Percentiles rank a stretch among this genome's conserved stretches.
Evolutionary conservation across 2,329 filamentous ascomycete genomes (phyloP).

Genomic region (Monilinia aucupariae): DNA sequence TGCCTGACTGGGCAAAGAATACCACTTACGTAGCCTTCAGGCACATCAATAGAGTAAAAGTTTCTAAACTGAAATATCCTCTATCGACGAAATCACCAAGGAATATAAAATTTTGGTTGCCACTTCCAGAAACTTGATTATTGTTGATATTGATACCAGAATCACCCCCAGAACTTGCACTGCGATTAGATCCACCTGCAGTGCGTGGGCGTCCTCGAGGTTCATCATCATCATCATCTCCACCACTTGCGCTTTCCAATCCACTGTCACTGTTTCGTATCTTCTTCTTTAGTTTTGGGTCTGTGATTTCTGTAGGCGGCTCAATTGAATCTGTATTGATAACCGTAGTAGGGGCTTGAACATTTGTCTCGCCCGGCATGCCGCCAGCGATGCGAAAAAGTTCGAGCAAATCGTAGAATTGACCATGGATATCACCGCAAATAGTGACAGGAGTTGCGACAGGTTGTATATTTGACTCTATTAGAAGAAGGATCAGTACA

Average conservation of each 20-base stretch:
- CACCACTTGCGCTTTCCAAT: conserved; percentile 44
- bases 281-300: conserved; percentile 82
- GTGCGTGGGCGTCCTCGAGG: conserved; percentile 43
- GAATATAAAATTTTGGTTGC: conserved; percentile 67
- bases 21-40: conserved; percentile 60
- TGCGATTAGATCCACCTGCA: conserved; percentile 40
- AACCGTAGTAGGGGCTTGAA: conserved; percentile 64
- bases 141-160: conserved; percentile 36
- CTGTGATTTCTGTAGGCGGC: conserved; percentile 80
- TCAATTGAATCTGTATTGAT: conserved; percentile 91
- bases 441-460: conserved; percentile 94
- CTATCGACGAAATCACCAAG: conserved; percentile 69
- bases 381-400: conserved; percentile 94
- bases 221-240: conserved; percentile 47
- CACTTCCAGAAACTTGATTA: conserved; percentile 42
- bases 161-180: conserved; percentile 38
- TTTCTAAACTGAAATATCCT: conserved; percentile 69
- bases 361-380: conserved; percentile 79
- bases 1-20: background rate
- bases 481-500: conserved; percentile 22
- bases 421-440: conserved; percentile 96
- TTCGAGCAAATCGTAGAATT: conserved; percentile 97
- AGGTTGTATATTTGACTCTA: conserved; percentile 98
- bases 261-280: conserved; percentile 56
- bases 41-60: conserved; percentile 66